Conservation (phyloP, 2,329 filamentous ascomycete genomes). For the Nemania diffusa region DNA sequence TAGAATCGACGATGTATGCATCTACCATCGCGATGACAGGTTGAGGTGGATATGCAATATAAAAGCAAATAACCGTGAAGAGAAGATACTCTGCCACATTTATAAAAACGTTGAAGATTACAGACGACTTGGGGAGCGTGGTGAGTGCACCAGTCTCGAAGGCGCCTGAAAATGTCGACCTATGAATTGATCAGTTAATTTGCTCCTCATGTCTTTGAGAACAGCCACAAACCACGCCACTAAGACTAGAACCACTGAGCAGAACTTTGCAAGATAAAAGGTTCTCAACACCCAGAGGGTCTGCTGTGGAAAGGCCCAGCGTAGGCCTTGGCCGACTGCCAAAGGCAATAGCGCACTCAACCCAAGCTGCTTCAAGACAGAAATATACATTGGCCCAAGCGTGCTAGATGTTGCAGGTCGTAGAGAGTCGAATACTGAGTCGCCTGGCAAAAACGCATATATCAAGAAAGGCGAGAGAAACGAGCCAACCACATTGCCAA, state of each 20-base stretch:
- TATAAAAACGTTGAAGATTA: constrained; percentile 75
- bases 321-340: constrained; percentile 68
- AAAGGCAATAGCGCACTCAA: constrained; percentile 74
- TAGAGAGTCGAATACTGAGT: constrained; percentile 65
- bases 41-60: constrained; percentile 57
- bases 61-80: constrained; percentile 71
- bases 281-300: constrained; percentile 65
- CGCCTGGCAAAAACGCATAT: constrained; percentile 67
- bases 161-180: constrained; percentile 74
- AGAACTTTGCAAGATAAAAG: constrained; percentile 63
- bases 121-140: constrained; percentile 66
- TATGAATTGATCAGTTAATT: constrained; percentile 55
- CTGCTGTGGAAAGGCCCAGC: constrained; percentile 60
- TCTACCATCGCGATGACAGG: constrained; percentile 50
- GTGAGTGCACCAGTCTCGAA: constrained; percentile 73
- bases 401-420: constrained; percentile 63
- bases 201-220: not conserved
- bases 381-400: constrained; percentile 70
- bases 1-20: constrained; percentile 49
- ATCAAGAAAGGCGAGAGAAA: constrained; percentile 74
- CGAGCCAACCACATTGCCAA: constrained; percentile 75
- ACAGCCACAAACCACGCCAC: constrained; percentile 58
- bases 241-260: constrained; percentile 59
- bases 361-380: constrained; percentile 75
- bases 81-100: constrained; percentile 71